Evolutionary conservation across 2,329 filamentous ascomycete species (phyloP).

Genomic region (Epichloe gansuensis): DNA sequence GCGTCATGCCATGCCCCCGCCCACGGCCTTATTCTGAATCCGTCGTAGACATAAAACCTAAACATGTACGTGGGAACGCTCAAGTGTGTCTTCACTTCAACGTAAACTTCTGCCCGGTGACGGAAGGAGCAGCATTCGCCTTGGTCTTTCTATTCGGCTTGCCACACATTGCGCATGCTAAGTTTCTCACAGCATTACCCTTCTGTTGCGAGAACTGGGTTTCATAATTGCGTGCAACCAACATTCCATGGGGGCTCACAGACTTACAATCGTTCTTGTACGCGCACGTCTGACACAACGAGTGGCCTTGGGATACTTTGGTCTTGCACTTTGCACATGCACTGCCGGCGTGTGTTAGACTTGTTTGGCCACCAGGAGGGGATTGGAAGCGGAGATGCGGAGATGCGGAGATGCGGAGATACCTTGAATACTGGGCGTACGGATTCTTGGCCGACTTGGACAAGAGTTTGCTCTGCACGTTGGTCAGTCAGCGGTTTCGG

Average conservation of each 20-base stretch:
- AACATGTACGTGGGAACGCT: neutral
- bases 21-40: no score
- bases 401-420: neutral
- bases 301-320: constrained; percentile 49
- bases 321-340: constrained; percentile 50
- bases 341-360: constrained; percentile 19
- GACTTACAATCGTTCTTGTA: constrained; percentile 47
- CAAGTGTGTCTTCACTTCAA: constrained; percentile 33
- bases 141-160: constrained; percentile 42
- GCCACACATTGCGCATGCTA: constrained; percentile 53
- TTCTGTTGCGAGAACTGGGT: no score
- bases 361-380: no score
- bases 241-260: no score
- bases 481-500: neutral
- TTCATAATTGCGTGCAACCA: no score
- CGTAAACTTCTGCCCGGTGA: constrained; percentile 51
- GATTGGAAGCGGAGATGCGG: no score
- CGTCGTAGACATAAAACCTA: no score
- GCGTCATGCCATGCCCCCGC: no score
- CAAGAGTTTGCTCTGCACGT: constrained; percentile 47
- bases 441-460: constrained; percentile 55
- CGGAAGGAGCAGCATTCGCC: constrained; percentile 33
- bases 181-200: constrained; percentile 5
- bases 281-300: constrained; percentile 49
- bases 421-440: constrained; percentile 46